These are phyloP conservation scores for Pleurotus giganteus DNA, from an alignment of 768 basidiomycete genomes.

Conservation along the genomic window DNA sequence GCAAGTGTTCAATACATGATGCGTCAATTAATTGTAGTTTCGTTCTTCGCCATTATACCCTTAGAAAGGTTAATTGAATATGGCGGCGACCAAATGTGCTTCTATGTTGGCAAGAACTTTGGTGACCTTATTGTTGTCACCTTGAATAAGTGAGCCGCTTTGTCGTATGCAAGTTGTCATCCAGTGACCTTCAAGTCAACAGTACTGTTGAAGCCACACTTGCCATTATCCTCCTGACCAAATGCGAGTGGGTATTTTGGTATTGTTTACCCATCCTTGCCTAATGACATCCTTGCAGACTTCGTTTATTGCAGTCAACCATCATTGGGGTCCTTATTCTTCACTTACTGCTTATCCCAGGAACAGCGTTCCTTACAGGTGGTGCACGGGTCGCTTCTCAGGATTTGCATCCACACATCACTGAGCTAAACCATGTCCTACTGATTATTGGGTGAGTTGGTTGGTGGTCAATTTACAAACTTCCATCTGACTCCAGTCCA, in stretches of 20 bases:
- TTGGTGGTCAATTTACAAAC: background rate
- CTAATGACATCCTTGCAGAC: slow-evolving; percentile 29
- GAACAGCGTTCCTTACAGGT: slow-evolving; percentile 67
- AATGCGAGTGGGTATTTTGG: slow-evolving; percentile 57
- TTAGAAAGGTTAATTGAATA: slow-evolving; percentile 67
- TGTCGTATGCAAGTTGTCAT: background rate
- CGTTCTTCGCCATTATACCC: slow-evolving; percentile 64
- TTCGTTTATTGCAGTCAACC: slow-evolving; percentile 66
- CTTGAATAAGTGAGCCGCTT: slow-evolving; percentile 53
- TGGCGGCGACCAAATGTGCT: slow-evolving; percentile 53
- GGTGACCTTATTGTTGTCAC: slow-evolving; percentile 69
- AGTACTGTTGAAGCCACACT: slow-evolving; percentile 73
- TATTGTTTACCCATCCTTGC: background rate
- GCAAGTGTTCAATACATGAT: background rate
- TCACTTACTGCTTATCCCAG: slow-evolving; percentile 70
- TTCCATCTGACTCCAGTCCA: slow-evolving; percentile 18
- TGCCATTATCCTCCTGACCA: slow-evolving; percentile 64
- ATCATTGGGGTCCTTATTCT: slow-evolving; percentile 73
- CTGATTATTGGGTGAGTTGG: slow-evolving; percentile 62
- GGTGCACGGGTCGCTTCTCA: slow-evolving; percentile 69
- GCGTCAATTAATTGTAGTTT: slow-evolving; percentile 37
- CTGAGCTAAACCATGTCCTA: slow-evolving; percentile 67
- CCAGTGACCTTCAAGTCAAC: slow-evolving; percentile 3
- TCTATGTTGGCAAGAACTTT: slow-evolving; percentile 58
- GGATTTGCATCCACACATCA: slow-evolving; percentile 61